These are phyloP conservation scores for Secale cereale DNA, from an alignment of 176 grass and related monocot genomes.

Conservation along the genomic window DNA sequence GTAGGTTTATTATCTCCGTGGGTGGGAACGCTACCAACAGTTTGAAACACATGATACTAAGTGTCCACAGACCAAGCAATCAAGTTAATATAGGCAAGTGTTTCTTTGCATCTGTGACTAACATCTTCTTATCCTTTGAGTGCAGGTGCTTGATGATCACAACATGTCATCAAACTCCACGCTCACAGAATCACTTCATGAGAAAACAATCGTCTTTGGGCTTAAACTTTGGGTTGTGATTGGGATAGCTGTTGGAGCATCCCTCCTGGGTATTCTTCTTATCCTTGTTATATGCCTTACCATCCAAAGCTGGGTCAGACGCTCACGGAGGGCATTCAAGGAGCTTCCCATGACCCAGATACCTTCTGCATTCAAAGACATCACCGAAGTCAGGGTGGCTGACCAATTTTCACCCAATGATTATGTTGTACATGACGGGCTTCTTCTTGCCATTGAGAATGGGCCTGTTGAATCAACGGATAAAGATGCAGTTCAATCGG, in stretches of 20 bases:
- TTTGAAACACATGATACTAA: not conserved
- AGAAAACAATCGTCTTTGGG: slow-evolving; percentile 76
- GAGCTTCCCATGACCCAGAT: slow-evolving; percentile 61
- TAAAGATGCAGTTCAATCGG: slow-evolving; percentile 52
- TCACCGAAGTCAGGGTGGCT: slow-evolving; percentile 70
- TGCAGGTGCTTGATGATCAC: slow-evolving; percentile 43
- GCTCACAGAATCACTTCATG: slow-evolving; percentile 76
- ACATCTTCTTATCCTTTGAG: slow-evolving; percentile 13
- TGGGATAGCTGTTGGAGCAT: slow-evolving; percentile 74
- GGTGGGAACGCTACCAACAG: not conserved
- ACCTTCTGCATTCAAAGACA: slow-evolving; percentile 80
- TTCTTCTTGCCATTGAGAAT: slow-evolving; percentile 55
- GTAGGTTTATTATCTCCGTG: not conserved
- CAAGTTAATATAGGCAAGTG: not conserved
- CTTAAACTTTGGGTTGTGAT: slow-evolving; percentile 95
- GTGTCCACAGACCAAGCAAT: no score
- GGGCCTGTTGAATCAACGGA: slow-evolving; percentile 43
- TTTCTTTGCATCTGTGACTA: not conserved
- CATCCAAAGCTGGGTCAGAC: slow-evolving; percentile 47
- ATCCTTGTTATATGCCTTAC: slow-evolving; percentile 66
- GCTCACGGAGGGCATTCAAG: slow-evolving; percentile 42
- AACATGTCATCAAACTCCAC: slow-evolving; percentile 79
- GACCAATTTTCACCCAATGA: slow-evolving; percentile 51
- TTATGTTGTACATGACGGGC: slow-evolving; percentile 55
- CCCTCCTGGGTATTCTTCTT: slow-evolving; percentile 68